Conservation (phyloP, 768 basidiomycete species). For the Macrolepiota albuminosa region DNA sequence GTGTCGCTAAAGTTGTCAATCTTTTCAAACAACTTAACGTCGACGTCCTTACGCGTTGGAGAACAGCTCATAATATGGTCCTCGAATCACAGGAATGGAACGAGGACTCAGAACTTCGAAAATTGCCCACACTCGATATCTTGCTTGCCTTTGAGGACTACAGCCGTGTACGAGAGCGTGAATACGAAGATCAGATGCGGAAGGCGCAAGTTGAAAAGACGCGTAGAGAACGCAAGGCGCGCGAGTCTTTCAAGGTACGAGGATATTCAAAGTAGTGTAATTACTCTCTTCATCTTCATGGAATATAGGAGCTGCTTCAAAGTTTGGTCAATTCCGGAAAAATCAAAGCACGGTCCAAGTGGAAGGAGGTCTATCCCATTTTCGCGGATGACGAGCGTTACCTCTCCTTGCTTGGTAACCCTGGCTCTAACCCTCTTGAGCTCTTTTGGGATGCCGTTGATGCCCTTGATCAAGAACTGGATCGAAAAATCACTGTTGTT, state of each 20-base stretch:
- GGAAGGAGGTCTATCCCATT: conserved; percentile 82
- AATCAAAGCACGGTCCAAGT: conserved; percentile 80
- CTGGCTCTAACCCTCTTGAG: conserved; percentile 93
- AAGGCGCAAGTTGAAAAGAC: conserved; percentile 79
- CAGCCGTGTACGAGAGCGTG: conserved; percentile 82
- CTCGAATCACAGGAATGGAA: conserved; percentile 76
- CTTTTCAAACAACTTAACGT: conserved; percentile 87
- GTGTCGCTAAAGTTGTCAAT: conserved; percentile 76
- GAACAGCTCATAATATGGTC: conserved; percentile 74
- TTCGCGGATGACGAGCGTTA: conserved; percentile 83
- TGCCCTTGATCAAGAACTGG: conserved; percentile 78
- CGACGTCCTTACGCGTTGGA: conserved; percentile 93
- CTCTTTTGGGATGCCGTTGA: conserved; percentile 96
- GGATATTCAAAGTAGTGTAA: neutral
- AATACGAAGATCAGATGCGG: conserved; percentile 85
- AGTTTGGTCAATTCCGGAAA: conserved; percentile 62
- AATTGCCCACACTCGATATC: conserved; percentile 87
- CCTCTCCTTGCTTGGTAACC: conserved; percentile 81
- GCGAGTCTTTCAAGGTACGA: conserved; percentile 84
- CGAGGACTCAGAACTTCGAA: conserved; percentile 69
- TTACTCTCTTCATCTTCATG: neutral
- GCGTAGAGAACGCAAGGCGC: conserved; percentile 79
- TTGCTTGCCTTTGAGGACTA: conserved; percentile 94
- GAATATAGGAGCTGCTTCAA: conserved; percentile 57
- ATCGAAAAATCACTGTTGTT: conserved; percentile 67